Evolutionary conservation across 805 yeast genomes (phyloP), one percentile per base, ranked within the genome.

Genomic region (Zygosaccharomyces gambellarensis): DNA sequence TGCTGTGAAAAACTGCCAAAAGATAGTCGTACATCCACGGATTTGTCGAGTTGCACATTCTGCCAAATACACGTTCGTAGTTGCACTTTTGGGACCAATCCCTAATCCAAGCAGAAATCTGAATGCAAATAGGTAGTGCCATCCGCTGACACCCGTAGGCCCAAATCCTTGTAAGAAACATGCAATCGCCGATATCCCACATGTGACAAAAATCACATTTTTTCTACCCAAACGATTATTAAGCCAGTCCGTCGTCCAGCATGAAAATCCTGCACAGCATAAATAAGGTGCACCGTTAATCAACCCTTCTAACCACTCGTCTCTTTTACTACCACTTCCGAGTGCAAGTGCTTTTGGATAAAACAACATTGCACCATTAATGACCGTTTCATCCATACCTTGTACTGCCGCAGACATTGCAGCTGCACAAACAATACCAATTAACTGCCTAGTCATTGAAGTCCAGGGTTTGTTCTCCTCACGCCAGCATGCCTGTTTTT

Each of bases 321-420:
- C 74, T 58, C 79, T 66, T 42, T 76, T 70, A 40, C 75, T 71
- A 19, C 65, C 73, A n/a, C 66, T 58, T n/a, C 70, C 75, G 36
- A 85, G 71, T 2, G 82, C 83, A 62, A 84, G 74, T 23, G 70
- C 75, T 1, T 55, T 48, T 2, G 87, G 86, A 63, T 81, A 84
- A 60, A 78, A 80, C 45, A 84, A 65, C 47, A 78, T 73, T 6
- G 90, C 90, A 55, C 90, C 90, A 58, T 83, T 83, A 51, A 84
- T 79, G 21, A 85, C 88, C 4, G 87, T 72, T 64, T 85, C 88
- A 67, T 85, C 90, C 83, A 85, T 83, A 65, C 90, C 90, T 64
- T 83, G 89, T 36, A 83, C 85, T 19, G 86, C 86, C 19, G 90
- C 90, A 46, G 87, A 85, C 79, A 83, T 75, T 1, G 89, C 83